Evolutionary conservation across 2,329 filamentous ascomycete species (phyloP), one percentile per base, ranked within the genome.

Genomic region (Alternaria sp.): DNA sequence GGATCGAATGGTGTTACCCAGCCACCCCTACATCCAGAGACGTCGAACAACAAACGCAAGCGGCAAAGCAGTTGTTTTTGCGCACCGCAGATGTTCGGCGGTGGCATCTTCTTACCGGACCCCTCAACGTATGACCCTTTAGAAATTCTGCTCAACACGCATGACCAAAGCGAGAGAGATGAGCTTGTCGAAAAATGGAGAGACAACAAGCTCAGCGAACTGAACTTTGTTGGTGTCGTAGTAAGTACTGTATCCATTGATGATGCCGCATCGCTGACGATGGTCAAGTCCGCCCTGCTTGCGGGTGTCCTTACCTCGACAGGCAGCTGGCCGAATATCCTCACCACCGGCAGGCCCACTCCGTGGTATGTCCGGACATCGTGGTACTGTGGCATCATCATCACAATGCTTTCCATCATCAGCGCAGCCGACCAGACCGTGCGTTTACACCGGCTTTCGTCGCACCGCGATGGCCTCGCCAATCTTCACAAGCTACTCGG

Each of bases 381-480:
- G 26, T 82, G 80, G 79, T 83, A 78, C 67, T 77, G 75, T 53
- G 81, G 81, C 7, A 81, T 82, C 43, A 75, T 87, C 11, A 82
- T 87, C 25, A 79, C 84, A 1, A 76, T 87, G 4, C 84, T 85
- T 57, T 81, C 82, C n/a, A 80, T 86, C 10, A 75, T 86, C 14
- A 79, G 81, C 1, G 79, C 82, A 4, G 77, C 80, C 3, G 77
- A 81, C 59, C 81, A 83, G 61, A 80, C 78, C 3, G 78, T 83
- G 6, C 78, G 80, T 6, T 70, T 83, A 5, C 81, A 82, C 63
- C 79, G 81, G 4, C 67, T 83, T 7, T 80, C 80, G n/a, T 75
- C 76, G 2, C 82, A 83, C 61, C 74, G 76, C 7, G 78, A 82
- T 58, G 80, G 79, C 0, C 63, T 76, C 7, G 30, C 62, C 8